These are phyloP conservation scores for Boletus rubescentipes DNA, from an alignment of 768 basidiomycete genomes.

Conservation along the genomic window DNA sequence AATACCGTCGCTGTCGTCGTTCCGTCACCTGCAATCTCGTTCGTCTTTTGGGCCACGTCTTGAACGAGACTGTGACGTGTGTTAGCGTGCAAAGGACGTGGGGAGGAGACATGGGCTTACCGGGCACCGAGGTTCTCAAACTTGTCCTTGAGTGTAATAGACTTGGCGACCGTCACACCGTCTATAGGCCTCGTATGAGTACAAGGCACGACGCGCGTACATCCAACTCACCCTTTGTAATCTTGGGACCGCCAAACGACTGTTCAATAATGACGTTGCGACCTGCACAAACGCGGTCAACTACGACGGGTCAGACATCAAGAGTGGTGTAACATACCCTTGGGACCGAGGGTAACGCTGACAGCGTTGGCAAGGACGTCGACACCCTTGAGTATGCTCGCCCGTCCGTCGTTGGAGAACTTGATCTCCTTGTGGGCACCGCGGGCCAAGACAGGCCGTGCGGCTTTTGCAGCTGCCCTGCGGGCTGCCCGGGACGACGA, in stretches of 20 bases:
- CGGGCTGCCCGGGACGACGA: slow-evolving; percentile 68
- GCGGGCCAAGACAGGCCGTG: slow-evolving; percentile 56
- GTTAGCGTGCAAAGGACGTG: slow-evolving; percentile 7
- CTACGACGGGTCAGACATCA: background rate
- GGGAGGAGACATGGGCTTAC: slow-evolving; percentile 44
- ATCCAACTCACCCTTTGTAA: slow-evolving; percentile 78
- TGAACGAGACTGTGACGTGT: slow-evolving; percentile 69
- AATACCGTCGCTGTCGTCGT: slow-evolving; percentile 98
- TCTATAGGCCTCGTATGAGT: slow-evolving; percentile 46
- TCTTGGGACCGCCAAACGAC: slow-evolving; percentile 86
- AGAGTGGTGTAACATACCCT: slow-evolving; percentile 45
- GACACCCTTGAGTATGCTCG: slow-evolving; percentile 92
- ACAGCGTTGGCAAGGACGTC: slow-evolving; percentile 97
- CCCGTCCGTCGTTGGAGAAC: slow-evolving; percentile 94
- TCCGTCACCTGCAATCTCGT: slow-evolving; percentile 96
- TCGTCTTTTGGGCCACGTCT: slow-evolving; percentile 95
- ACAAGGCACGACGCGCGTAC: background rate
- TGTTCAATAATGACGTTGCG: slow-evolving; percentile 99
- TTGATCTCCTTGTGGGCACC: slow-evolving; percentile 95
- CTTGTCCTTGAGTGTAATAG: slow-evolving; percentile 93
- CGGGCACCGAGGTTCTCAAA: slow-evolving; percentile 99
- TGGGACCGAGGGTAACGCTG: slow-evolving; percentile 93
- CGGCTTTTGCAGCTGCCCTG: slow-evolving; percentile 59
- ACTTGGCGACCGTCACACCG: slow-evolving; percentile 91
- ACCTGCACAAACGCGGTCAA: slow-evolving; percentile 44